phyloP scores from a whole-genome alignment of 2,329 filamentous ascomycete species.

The Fusarium sp. region DNA sequence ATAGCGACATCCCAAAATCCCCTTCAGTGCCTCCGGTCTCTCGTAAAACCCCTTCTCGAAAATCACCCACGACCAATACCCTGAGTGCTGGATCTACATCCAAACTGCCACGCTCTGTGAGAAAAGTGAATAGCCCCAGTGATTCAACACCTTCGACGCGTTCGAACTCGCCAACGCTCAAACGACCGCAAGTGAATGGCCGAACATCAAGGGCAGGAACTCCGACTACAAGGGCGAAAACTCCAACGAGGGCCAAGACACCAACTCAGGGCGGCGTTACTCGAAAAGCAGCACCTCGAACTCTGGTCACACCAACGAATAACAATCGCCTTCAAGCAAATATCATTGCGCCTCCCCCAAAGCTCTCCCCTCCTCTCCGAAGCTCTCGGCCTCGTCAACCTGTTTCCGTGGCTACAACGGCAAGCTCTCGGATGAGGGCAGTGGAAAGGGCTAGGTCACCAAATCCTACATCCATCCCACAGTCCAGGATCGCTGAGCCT shows the following conservation, averaged over 20 bases:
- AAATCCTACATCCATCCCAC: constrained; percentile 46
- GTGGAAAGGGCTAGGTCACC: constrained; percentile 65
- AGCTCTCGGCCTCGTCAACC: constrained; percentile 85
- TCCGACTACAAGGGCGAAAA: constrained; percentile 52
- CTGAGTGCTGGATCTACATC: constrained; percentile 48
- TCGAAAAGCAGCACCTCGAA: constrained; percentile 54
- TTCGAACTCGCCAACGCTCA: constrained; percentile 63
- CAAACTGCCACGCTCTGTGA: constrained; percentile 57
- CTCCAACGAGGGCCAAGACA: constrained; percentile 56
- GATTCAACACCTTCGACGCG: constrained; percentile 61
- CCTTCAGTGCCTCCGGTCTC: constrained; percentile 45
- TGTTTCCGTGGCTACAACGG: constrained; percentile 78
- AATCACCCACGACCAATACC: constrained; percentile 38
- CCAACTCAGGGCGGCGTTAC: constrained; percentile 49
- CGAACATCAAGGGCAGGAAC: constrained; percentile 51
- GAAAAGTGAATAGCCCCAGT: constrained; percentile 56
- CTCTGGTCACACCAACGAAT: constrained; percentile 58
- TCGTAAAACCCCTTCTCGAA: constrained; percentile 46
- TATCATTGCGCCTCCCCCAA: constrained; percentile 74
- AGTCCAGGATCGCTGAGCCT: constrained; percentile 49
- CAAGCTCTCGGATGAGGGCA: constrained; percentile 73
- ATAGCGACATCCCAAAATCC: constrained; percentile 66
- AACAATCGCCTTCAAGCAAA: constrained; percentile 75
- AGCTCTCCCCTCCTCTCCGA: constrained; percentile 79
- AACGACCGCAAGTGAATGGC: constrained; percentile 54